A percentile compares a stretch with the other conserved stretches of the same genome.
These are phyloP conservation scores for Pythium dissimile DNA, from an alignment of 352 stramenopile species.

Conservation along the genomic window DNA sequence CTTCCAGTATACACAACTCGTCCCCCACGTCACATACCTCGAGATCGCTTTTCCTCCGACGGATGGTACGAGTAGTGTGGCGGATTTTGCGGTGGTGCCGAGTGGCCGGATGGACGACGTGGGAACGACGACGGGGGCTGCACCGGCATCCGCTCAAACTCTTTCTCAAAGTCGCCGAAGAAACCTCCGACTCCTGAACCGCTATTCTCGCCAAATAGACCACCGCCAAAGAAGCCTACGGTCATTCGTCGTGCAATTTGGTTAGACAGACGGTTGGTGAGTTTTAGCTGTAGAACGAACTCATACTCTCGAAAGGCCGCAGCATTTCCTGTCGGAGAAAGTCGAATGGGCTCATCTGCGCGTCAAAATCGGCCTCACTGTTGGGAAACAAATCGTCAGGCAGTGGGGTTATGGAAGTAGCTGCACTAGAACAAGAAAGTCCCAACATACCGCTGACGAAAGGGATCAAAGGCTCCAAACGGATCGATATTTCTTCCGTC, in stretches of 20 bases:
- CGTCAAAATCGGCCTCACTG: slow-evolving; percentile 71
- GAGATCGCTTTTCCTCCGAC: slow-evolving; percentile 27
- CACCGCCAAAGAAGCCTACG: slow-evolving; percentile 55
- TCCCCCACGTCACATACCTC: no score
- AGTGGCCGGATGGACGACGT: slow-evolving; percentile 35
- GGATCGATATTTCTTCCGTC: not conserved
- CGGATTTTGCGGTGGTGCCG: slow-evolving; percentile 39
- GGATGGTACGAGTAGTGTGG: slow-evolving; percentile 80
- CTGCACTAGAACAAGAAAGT: no score
- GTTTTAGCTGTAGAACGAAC: not conserved
- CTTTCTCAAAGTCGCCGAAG: slow-evolving; percentile 61
- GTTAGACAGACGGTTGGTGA: not conserved
- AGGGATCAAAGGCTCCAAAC: slow-evolving; percentile 35
- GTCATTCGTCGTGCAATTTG: not conserved
- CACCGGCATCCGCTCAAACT: slow-evolving; percentile 65
- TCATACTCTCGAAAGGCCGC: slow-evolving; percentile 66
- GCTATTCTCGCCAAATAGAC: slow-evolving; percentile 20
- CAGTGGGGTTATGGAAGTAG: no score
- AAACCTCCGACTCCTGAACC: slow-evolving; percentile 32
- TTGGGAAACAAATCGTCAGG: not conserved
- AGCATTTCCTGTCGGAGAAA: slow-evolving; percentile 80
- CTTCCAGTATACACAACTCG: no score
- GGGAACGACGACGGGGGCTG: slow-evolving; percentile 37
- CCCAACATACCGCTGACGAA: slow-evolving; percentile 51
- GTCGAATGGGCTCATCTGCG: slow-evolving; percentile 78